These are phyloP conservation scores for Elsinoe arachidis DNA, from an alignment of 2,329 filamentous ascomycete species.

Conservation along the genomic window DNA sequence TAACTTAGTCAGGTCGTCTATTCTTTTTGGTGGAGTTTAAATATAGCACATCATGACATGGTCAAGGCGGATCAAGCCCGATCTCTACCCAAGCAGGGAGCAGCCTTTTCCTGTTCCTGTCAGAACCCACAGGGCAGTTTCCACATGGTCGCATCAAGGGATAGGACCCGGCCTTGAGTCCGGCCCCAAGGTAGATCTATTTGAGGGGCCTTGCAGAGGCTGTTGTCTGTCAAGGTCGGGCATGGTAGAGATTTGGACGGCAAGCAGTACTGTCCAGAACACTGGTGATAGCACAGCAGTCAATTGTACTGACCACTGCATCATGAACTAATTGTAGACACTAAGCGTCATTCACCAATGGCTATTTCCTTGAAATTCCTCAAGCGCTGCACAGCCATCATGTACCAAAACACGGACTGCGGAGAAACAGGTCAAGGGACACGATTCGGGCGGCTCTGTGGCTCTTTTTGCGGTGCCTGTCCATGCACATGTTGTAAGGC, in stretches of 20 bases:
- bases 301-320: too few relatives aligned
- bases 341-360: too few relatives aligned
- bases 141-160: background rate
- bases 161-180: background rate
- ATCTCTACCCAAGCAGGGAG: background rate
- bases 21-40: background rate
- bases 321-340: too few relatives aligned
- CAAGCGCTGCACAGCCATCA: conserved; percentile 8
- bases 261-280: background rate
- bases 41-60: conserved; percentile 3
- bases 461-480: too few relatives aligned
- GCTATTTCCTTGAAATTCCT: background rate
- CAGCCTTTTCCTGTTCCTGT: conserved; percentile 11
- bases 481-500: background rate
- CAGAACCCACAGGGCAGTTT: background rate
- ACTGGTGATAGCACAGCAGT: too few relatives aligned
- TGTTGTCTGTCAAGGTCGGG: background rate
- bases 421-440: background rate
- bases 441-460: conserved; percentile 9
- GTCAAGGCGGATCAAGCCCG: background rate
- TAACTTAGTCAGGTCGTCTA: background rate
- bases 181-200: background rate
- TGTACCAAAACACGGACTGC: background rate
- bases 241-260: too few relatives aligned
- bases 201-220: background rate